Conservation (phyloP, 2,329 filamentous ascomycete species). For the Calonectria hawksworthii region DNA sequence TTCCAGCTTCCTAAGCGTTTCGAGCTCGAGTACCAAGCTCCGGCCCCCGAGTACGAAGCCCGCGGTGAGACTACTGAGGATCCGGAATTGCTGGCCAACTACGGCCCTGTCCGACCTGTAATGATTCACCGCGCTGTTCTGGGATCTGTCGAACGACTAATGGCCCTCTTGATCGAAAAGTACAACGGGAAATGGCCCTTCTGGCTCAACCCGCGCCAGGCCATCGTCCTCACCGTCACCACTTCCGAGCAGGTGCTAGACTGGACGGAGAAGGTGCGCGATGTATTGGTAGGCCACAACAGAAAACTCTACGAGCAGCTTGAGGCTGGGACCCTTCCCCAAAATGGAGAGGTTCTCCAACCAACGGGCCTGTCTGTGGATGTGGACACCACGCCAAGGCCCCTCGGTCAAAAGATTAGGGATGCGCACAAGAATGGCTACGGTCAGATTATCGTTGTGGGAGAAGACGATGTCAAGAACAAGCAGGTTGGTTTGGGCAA, state of each 20-base stretch:
- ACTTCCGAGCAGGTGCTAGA: constrained; percentile 66
- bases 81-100: constrained; percentile 60
- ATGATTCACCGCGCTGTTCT: constrained; percentile 89
- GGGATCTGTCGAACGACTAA: constrained; percentile 86
- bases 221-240: constrained; percentile 80
- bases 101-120: constrained; percentile 77
- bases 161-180: constrained; percentile 88
- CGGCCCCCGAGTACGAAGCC: constrained; percentile 73
- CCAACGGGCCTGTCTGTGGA: constrained; percentile 77
- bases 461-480: constrained; percentile 73
- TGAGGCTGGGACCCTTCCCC: constrained; percentile 46
- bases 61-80: constrained; percentile 66
- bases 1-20: constrained; percentile 91
- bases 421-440: constrained; percentile 82
- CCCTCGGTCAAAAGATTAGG: constrained; percentile 77
- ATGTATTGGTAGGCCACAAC: constrained; percentile 65
- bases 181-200: constrained; percentile 87
- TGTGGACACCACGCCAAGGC: constrained; percentile 74
- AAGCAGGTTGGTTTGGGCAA: constrained; percentile 64
- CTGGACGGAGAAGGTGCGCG: constrained; percentile 62
- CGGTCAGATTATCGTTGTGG: constrained; percentile 80
- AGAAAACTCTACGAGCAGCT: constrained; percentile 51
- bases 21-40: constrained; percentile 79
- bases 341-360: constrained; percentile 61
- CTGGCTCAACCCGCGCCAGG: constrained; percentile 88